phyloP scores from a whole-genome alignment of 1,284 basidiomycete genomes.

The Tranzscheliella williamsii region DNA sequence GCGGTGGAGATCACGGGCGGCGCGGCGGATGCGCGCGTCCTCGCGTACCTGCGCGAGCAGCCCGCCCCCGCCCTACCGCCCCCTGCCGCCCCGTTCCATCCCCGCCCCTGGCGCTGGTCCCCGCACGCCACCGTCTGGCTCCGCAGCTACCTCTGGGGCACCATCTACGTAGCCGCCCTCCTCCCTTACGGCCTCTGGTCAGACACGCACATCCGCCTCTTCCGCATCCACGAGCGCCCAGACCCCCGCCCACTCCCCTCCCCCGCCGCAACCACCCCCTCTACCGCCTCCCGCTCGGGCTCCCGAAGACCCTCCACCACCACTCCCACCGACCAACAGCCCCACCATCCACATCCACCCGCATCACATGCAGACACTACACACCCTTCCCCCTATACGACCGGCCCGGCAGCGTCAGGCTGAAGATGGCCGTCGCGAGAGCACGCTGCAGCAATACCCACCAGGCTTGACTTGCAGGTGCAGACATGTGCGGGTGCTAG shows the following conservation, averaged over 20 bases:
- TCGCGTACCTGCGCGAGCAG: conserved; percentile 50
- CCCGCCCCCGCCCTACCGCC: conserved; percentile 21
- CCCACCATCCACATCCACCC: too few relatives aligned
- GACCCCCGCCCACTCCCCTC: not conserved
- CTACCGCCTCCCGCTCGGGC: not conserved
- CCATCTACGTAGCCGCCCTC: conserved; percentile 42
- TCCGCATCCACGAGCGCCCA: conserved; percentile 17
- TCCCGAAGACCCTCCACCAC: not conserved
- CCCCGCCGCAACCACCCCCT: not conserved
- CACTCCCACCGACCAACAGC: too few relatives aligned
- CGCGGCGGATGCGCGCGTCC: conserved; percentile 45
- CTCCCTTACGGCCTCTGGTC: conserved; percentile 44
- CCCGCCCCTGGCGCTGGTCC: conserved; percentile 49
- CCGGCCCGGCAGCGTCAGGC: too few relatives aligned
- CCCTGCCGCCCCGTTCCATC: conserved; percentile 4
- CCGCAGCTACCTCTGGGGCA: conserved; percentile 53
- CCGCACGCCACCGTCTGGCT: conserved; percentile 47
- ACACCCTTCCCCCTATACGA: too few relatives aligned
- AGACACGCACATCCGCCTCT: conserved; percentile 32
- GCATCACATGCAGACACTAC: too few relatives aligned
- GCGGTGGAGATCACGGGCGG: conserved; percentile 16
- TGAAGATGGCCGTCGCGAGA: too few relatives aligned
- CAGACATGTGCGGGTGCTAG: too few relatives aligned
- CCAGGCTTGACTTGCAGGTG: too few relatives aligned
- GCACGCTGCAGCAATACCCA: too few relatives aligned